phyloP scores from a whole-genome alignment of 345 rosid species.

The Aquilaria malaccensis region DNA sequence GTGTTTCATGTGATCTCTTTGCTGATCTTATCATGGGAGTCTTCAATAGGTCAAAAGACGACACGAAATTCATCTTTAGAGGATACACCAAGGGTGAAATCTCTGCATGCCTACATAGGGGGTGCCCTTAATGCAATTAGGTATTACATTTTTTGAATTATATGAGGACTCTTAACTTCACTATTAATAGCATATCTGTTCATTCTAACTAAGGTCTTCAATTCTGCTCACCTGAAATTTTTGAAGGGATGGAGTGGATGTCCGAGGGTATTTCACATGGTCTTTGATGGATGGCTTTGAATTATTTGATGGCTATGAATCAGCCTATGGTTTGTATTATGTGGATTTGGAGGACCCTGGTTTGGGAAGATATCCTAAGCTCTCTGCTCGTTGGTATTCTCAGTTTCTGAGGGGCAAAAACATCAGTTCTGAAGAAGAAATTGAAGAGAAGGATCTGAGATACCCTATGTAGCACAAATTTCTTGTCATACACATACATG shows the following conservation, averaged over 20 bases:
- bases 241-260: conserved; percentile 34
- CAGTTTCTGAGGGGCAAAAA: conserved; percentile 27
- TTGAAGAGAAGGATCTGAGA: background rate
- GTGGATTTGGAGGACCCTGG: conserved; percentile 39
- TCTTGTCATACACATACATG: too few species aligned
- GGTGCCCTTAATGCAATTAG: conserved; percentile 32
- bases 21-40: background rate
- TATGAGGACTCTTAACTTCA: too few species aligned
- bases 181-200: too few species aligned
- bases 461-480: background rate
- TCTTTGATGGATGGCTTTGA: conserved; percentile 38
- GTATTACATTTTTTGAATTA: conserved; percentile 10
- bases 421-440: background rate
- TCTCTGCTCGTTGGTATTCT: conserved; percentile 49
- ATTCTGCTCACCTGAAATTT: background rate
- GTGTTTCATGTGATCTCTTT: background rate
- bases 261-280: conserved; percentile 47
- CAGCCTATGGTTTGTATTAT: conserved; percentile 34
- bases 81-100: conserved; percentile 31
- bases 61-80: conserved; percentile 22
- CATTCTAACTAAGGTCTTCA: too few species aligned
- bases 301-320: conserved; percentile 27
- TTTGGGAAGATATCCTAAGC: conserved; percentile 36
- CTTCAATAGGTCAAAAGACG: conserved; percentile 20
- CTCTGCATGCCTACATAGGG: conserved; percentile 29